Evolutionary conservation across 176 grass and related monocot genomes (phyloP), one percentile per base, ranked within the genome.

Genomic region (Ensete ventricosum): DNA sequence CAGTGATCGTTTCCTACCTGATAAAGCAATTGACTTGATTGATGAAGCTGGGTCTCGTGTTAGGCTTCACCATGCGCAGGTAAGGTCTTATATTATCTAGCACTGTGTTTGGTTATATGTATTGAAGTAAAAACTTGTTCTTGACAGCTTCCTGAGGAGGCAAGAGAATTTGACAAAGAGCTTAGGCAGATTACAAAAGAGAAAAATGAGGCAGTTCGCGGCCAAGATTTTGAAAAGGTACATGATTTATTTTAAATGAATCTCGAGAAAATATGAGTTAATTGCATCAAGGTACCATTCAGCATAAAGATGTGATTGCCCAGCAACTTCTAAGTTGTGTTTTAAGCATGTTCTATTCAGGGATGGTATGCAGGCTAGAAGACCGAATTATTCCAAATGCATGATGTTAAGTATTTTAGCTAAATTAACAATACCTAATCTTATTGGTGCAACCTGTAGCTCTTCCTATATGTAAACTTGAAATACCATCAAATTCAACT

Each of bases 221-320:
- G 85, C 76, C 89, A 96, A 82, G 89, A 96, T 82, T 96, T 90
- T 43, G 89, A 96, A 67, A 96, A 96, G 93, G 93, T 96, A 73
- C 24, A 20, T 64, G 6, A 74, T 84, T 77, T 19, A 70, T 50
- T 73, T 82, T 11, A 60, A 14, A 69, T 77, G 50, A 72, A 78
- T 64, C 64, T 87, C 20, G 34, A 43, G 4, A 43, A 43, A 43
- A 43, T 43, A 43, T 43, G 34, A 43, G 6, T 43, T 43, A 43
- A 43, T 43, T 43, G 34, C 34, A 43, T 43, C 34, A 43, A 43
- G 34, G 34, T 5, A 43, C 3, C 34, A 43, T 43, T 43, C 34
- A 43, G 34, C 34, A 43, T 43, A 43, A 43, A 43, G 29, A 34
- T 34, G 29, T 34, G 29, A 34, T 34, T 34, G 29, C 3, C 29